Conservation (phyloP, 2,329 filamentous ascomycete genomes). For the Aureobasidium musti region DNA sequence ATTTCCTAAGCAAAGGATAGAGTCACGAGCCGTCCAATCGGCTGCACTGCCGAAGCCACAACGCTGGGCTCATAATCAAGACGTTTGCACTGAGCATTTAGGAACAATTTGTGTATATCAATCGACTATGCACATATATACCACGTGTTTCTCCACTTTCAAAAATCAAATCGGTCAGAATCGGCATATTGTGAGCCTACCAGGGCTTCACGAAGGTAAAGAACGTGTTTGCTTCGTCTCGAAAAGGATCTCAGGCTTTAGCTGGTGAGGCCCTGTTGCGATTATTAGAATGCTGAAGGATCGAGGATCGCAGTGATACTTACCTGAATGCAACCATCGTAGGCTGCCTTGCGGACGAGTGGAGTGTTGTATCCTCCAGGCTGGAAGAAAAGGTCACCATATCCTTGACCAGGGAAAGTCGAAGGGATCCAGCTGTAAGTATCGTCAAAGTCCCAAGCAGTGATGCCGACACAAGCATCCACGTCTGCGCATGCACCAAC, state of each 20-base stretch:
- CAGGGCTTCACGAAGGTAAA: neutral
- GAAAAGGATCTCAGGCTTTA: neutral
- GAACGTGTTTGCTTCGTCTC: neutral
- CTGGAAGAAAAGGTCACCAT: slow-evolving; percentile 40
- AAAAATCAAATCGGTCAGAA: neutral
- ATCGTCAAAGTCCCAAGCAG: slow-evolving; percentile 48
- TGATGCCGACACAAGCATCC: slow-evolving; percentile 45
- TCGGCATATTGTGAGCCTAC: neutral
- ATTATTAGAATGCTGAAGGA: neutral
- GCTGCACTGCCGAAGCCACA: neutral
- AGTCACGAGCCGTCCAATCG: neutral
- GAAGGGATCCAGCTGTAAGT: slow-evolving; percentile 46
- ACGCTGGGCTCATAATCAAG: neutral
- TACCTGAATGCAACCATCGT: slow-evolving; percentile 27
- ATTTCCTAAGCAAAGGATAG: neutral
- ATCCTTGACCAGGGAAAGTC: slow-evolving; percentile 44
- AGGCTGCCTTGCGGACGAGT: slow-evolving; percentile 31
- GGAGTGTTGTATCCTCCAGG: slow-evolving; percentile 32
- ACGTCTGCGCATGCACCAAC: slow-evolving; percentile 44
- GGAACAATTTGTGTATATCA: neutral
- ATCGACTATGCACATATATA: slow-evolving; percentile 4
- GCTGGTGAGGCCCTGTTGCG: slow-evolving; percentile 10
- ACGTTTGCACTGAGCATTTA: neutral
- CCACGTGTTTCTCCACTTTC: neutral
- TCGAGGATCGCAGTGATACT: neutral